Conservation (phyloP, 352 stramenopile genomes). For the Elongisporangium anandrum region DNA sequence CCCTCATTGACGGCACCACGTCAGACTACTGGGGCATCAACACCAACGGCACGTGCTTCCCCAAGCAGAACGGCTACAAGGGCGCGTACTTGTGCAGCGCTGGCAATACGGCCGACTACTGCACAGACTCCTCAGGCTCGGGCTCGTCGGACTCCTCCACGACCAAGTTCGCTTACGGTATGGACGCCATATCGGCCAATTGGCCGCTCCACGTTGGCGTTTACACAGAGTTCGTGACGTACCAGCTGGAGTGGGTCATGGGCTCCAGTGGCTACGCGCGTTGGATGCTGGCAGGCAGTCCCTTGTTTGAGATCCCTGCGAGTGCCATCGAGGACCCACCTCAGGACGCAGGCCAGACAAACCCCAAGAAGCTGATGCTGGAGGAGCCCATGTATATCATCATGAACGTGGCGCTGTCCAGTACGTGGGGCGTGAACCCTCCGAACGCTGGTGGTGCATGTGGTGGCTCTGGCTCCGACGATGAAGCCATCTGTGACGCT, state of each 20-base stretch:
- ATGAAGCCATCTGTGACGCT: constrained; percentile 45
- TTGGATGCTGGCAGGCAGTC: constrained; percentile 76
- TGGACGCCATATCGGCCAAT: constrained; percentile 93
- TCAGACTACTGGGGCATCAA: constrained; percentile 54
- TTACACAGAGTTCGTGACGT: constrained; percentile 77
- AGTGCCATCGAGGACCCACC: constrained; percentile 41
- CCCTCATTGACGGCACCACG: constrained; percentile 23
- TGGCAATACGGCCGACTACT: constrained; percentile 31
- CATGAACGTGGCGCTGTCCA: constrained; percentile 92
- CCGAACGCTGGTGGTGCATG: constrained; percentile 51
- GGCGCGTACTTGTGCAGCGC: constrained; percentile 46
- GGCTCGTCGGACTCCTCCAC: constrained; percentile 14
- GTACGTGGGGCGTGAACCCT: constrained; percentile 66
- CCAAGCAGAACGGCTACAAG: constrained; percentile 48
- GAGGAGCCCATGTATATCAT: constrained; percentile 93
- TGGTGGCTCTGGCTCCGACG: constrained; percentile 20
- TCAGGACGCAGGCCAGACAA: constrained; percentile 44
- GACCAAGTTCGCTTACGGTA: constrained; percentile 68
- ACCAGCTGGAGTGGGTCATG: constrained; percentile 70
- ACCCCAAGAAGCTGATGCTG: constrained; percentile 88
- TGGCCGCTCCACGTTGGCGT: constrained; percentile 75
- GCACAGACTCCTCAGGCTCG: constrained; percentile 9
- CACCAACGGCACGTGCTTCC: constrained; percentile 57
- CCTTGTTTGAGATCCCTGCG: constrained; percentile 86
- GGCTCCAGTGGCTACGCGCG: constrained; percentile 51